These are phyloP conservation scores for Acacia pycnantha DNA, from an alignment of 331 rosid species.

Conservation along the genomic window DNA sequence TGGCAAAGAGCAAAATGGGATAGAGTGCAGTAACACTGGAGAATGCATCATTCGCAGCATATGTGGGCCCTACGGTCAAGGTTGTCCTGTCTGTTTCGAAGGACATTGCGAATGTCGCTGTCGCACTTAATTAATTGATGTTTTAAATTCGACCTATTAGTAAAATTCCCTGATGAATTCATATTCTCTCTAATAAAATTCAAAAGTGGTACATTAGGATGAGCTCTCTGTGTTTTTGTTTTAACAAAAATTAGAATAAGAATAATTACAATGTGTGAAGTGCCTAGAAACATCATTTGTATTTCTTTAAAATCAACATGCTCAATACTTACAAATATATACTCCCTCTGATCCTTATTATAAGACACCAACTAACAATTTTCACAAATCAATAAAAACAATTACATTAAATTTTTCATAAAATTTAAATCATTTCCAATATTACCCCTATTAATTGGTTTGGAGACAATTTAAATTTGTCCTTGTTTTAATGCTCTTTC, in stretches of 20 bases:
- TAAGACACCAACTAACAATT: too few relatives aligned
- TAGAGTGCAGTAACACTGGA: background rate
- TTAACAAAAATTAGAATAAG: too few relatives aligned
- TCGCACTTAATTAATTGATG: background rate
- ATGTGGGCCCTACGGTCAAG: background rate
- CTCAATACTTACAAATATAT: background rate
- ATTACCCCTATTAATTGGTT: too few relatives aligned
- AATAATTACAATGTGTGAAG: background rate
- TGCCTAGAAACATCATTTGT: background rate
- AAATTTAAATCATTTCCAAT: too few relatives aligned
- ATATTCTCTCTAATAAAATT: background rate
- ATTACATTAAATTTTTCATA: too few relatives aligned
- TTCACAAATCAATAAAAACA: too few relatives aligned
- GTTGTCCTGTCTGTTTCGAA: background rate
- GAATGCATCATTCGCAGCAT: background rate
- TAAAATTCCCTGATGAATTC: too few relatives aligned
- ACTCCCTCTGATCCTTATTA: too few relatives aligned
- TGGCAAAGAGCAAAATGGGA: background rate
- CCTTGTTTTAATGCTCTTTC: too few relatives aligned
- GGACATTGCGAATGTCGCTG: background rate
- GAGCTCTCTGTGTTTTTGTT: too few relatives aligned
- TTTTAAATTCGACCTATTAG: background rate
- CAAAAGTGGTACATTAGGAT: background rate
- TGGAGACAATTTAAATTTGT: too few relatives aligned
- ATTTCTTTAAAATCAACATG: background rate